A percentile compares a stretch with the other conserved stretches of the same genome.
Evolutionary conservation across 2,329 filamentous ascomycete species (phyloP).

Genomic region (Pseudogymnoascus sp.): DNA sequence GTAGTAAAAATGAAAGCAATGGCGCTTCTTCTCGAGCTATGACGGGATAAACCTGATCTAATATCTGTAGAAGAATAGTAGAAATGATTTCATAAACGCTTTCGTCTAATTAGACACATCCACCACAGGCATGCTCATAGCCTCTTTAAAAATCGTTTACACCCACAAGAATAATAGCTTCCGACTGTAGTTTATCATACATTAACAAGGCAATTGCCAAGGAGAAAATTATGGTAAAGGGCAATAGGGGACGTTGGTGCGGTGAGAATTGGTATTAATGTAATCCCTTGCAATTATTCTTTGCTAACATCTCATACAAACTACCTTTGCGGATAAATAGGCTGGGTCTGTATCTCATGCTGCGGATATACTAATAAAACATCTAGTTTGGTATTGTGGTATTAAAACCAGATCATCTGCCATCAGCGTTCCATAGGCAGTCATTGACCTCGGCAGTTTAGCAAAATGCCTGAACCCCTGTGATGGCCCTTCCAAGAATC

Average conservation of each 20-base stretch:
- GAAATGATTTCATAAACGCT: not conserved
- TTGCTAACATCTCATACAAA: too few species aligned
- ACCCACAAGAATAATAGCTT: not conserved
- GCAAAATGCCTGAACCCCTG: slow-evolving; percentile 67
- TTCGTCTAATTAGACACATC: not conserved
- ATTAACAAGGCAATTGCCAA: not conserved
- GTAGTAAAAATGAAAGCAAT: too few species aligned
- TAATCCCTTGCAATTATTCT: too few species aligned
- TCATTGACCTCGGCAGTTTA: not conserved
- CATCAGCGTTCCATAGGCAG: not conserved
- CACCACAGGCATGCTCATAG: not conserved
- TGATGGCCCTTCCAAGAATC: slow-evolving; percentile 60
- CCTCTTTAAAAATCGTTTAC: not conserved
- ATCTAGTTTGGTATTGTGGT: too few species aligned
- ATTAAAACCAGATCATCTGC: not conserved
- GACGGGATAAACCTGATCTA: not conserved
- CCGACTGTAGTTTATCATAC: not conserved
- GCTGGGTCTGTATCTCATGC: not conserved
- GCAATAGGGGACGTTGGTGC: not conserved
- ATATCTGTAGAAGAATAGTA: not conserved
- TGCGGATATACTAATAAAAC: not conserved
- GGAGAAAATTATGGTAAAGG: not conserved
- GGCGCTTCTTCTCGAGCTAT: not conserved
- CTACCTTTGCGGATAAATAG: too few species aligned
- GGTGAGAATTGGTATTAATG: too few species aligned